A percentile compares a stretch with the other conserved stretches of the same genome.
Conservation (phyloP, 2,329 filamentous ascomycete species). For the Uncinocarpus reesii region DNA sequence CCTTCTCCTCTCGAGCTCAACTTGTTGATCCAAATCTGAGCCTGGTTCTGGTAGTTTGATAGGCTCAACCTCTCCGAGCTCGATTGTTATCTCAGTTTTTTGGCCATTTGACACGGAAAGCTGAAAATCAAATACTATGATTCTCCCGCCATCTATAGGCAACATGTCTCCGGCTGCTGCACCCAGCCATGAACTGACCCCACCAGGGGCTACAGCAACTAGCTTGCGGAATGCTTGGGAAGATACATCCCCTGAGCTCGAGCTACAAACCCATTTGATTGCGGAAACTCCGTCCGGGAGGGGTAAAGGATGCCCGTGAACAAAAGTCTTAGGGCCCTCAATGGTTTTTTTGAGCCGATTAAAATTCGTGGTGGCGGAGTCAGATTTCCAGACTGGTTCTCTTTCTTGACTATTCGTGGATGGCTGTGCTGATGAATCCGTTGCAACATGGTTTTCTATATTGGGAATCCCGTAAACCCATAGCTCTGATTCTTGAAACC, state of each 20-base stretch:
- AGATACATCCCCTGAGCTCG: constrained; percentile 24
- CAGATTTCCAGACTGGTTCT: constrained; percentile 15
- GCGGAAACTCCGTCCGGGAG: constrained; percentile 55
- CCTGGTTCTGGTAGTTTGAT: constrained; percentile 63
- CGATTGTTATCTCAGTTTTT: constrained; percentile 53
- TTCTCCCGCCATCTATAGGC: constrained; percentile 66
- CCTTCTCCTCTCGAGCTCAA: constrained; percentile 64
- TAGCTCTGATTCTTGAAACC: constrained; percentile 60
- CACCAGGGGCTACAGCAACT: constrained; percentile 62
- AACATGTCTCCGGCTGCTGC: constrained; percentile 60
- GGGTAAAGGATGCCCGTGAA: constrained; percentile 55
- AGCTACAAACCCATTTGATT: constrained; percentile 60
- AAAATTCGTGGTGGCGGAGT: constrained; percentile 20
- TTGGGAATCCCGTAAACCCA: constrained; percentile 70
- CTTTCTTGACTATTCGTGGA: constrained; percentile 15
- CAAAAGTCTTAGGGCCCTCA: constrained; percentile 53
- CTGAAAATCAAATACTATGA: constrained; percentile 65
- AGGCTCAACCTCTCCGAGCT: constrained; percentile 60
- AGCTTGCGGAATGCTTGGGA: constrained; percentile 36
- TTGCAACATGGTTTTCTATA: constrained; percentile 35
- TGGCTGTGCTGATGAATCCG: neutral
- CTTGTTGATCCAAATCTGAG: constrained; percentile 64
- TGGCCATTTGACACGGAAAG: constrained; percentile 49
- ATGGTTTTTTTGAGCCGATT: constrained; percentile 29
- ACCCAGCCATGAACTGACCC: constrained; percentile 45